Conservation (phyloP, 1,139 yeast species). For the Yamadazyma trypodendri region DNA sequence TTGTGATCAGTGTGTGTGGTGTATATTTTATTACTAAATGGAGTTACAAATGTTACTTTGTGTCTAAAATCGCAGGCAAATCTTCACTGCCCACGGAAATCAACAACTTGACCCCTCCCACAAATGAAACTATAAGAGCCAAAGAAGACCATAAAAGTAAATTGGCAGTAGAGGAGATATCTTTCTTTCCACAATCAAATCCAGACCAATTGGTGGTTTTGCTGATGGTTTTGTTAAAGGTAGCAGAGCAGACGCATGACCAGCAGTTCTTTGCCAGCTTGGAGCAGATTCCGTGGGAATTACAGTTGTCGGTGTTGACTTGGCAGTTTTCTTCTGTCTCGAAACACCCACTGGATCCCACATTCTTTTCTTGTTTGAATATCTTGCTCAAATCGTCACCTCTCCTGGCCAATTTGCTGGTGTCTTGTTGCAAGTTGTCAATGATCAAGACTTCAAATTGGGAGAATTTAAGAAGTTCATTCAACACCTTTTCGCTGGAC, state of each 20-base stretch:
- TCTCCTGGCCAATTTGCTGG: conserved; percentile 21
- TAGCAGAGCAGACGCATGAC: conserved; percentile 59
- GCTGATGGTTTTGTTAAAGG: conserved; percentile 42
- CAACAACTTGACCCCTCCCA: conserved; percentile 55
- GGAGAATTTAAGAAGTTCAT: conserved; percentile 30
- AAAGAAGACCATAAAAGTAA: conserved; percentile 66
- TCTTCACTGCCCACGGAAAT: conserved; percentile 55
- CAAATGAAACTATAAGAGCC: conserved; percentile 44
- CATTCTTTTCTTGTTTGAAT: conserved; percentile 15
- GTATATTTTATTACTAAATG: background rate
- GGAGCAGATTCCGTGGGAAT: conserved; percentile 62
- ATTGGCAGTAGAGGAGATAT: conserved; percentile 62
- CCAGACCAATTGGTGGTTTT: conserved; percentile 71
- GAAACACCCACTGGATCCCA: conserved; percentile 26
- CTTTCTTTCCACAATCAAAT: conserved; percentile 61
- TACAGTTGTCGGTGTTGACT: conserved; percentile 53
- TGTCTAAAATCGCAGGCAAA: conserved; percentile 67
- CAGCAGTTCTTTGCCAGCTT: conserved; percentile 43
- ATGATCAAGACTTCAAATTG: conserved; percentile 35
- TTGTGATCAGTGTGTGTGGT: background rate
- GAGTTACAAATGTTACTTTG: conserved; percentile 21
- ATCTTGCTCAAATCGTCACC: conserved; percentile 22
- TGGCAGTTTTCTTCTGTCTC: conserved; percentile 52
- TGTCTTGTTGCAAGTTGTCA: conserved; percentile 16
- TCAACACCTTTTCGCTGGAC: conserved; percentile 33